Percentiles rank a stretch among this genome's conserved stretches.
These are phyloP conservation scores for Podila clonocystis DNA, from an alignment of 192 early-diverging fungal genomes.

Conservation along the genomic window DNA sequence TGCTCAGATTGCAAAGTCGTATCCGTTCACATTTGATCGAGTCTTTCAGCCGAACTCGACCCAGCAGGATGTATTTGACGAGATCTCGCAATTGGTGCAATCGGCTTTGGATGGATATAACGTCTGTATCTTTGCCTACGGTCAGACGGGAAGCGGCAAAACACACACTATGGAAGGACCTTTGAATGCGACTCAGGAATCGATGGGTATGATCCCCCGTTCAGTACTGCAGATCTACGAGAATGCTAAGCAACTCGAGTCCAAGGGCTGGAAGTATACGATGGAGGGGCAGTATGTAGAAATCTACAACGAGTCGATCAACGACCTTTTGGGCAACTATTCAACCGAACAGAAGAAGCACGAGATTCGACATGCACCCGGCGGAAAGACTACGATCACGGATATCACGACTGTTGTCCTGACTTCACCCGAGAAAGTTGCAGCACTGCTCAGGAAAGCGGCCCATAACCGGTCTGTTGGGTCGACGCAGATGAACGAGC, in stretches of 20 bases:
- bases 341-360: conserved; percentile 68
- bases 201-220: conserved; percentile 92
- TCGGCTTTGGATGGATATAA: conserved; percentile 97
- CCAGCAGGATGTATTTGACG: conserved; percentile 89
- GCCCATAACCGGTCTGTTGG: conserved; percentile 89
- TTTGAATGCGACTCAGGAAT: conserved; percentile 41
- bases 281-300: conserved; percentile 93
- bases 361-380: conserved; percentile 85
- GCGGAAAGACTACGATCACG: conserved; percentile 83
- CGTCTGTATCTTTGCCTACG: conserved; percentile 98
- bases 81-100: conserved; percentile 96
- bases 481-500: conserved; percentile 92
- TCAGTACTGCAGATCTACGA: conserved; percentile 92
- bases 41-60: conserved; percentile 76
- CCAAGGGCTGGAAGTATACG: conserved; percentile 88
- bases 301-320: conserved; percentile 95
- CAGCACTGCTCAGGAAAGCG: conserved; percentile 76
- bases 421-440: conserved; percentile 78
- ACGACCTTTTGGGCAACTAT: conserved; percentile 76
- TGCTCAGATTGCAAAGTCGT: conserved; percentile 58
- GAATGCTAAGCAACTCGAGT: conserved; percentile 70
- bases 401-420: conserved; percentile 77
- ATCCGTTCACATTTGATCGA: conserved; percentile 87
- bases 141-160: conserved; percentile 96
- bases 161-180: conserved; percentile 86